These are phyloP conservation scores for Ceratobasidium sp. DNA, from an alignment of 1,284 basidiomycete species.

Conservation along the genomic window DNA sequence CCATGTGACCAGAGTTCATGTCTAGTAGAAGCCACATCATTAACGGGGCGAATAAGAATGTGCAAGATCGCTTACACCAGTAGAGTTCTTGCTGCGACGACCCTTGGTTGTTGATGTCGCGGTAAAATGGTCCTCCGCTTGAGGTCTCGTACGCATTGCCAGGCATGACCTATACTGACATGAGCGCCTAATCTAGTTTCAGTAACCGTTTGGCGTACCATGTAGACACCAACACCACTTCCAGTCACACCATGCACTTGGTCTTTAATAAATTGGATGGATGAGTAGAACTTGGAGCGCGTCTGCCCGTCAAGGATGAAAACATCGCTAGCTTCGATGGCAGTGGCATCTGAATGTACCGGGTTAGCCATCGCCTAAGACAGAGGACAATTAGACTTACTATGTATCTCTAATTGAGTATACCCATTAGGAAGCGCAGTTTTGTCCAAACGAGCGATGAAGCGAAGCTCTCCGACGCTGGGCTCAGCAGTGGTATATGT, in stretches of 20 bases:
- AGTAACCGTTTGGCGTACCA: conserved; percentile 5
- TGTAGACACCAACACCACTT: conserved; percentile 41
- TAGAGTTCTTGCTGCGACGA: conserved; percentile 47
- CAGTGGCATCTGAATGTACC: conserved; percentile 55
- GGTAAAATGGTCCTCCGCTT: conserved; percentile 60
- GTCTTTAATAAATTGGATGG: conserved; percentile 31
- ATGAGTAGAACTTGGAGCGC: conserved; percentile 60
- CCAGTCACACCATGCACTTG: conserved; percentile 44
- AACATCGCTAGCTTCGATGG: conserved; percentile 65
- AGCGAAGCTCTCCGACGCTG: conserved; percentile 63
- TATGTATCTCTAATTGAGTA: conserved; percentile 58
- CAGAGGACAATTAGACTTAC: too few species aligned
- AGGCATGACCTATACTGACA: conserved; percentile 56
- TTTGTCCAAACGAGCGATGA: conserved; percentile 64
- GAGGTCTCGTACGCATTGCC: conserved; percentile 60
- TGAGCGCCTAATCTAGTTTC: background rate
- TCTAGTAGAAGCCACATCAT: conserved; percentile 9
- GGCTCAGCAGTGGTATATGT: conserved; percentile 56
- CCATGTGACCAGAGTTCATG: conserved; percentile 49
- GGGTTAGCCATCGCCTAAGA: too few species aligned
- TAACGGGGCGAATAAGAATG: too few species aligned
- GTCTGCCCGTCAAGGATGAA: conserved; percentile 64
- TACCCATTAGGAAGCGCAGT: conserved; percentile 61
- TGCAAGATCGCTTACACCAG: conserved; percentile 47
- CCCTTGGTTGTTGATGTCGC: conserved; percentile 50